A percentile compares a stretch with the other conserved stretches of the same genome.
These are phyloP conservation scores for Oehlia diaphana DNA, from an alignment of 192 early-diverging fungal species.

Conservation along the genomic window DNA sequence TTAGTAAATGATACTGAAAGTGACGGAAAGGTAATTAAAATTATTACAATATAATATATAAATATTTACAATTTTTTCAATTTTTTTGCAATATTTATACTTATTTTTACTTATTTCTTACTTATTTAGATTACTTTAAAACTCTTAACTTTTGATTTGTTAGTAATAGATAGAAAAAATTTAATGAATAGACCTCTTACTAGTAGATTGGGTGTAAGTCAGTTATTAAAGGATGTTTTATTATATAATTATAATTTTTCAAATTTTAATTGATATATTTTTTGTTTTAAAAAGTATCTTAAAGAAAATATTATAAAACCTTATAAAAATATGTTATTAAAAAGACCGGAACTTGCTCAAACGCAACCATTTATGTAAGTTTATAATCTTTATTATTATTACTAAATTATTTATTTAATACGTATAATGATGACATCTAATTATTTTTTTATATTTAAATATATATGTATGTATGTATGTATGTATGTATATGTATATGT, in stretches of 20 bases:
- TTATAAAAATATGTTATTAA: conserved; percentile 51
- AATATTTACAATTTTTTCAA: neutral
- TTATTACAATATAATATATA: conserved; percentile 1
- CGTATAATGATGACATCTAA: neutral
- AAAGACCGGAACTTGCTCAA: conserved; percentile 36
- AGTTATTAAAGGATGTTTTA: neutral
- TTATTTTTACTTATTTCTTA: neutral
- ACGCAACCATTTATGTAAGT: conserved; percentile 59
- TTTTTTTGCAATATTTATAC: neutral
- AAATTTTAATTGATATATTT: neutral
- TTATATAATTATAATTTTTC: neutral
- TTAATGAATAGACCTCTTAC: conserved; percentile 59
- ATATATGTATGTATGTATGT: neutral
- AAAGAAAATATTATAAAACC: conserved; percentile 64
- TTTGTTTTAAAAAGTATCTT: conserved; percentile 52
- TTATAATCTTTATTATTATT: neutral
- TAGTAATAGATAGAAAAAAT: conserved; percentile 57
- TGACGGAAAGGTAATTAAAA: conserved; percentile 49
- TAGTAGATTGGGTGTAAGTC: conserved; percentile 72
- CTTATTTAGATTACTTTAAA: conserved; percentile 35
- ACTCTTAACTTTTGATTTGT: conserved; percentile 73
- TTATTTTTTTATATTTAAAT: neutral
- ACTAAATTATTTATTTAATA: neutral
- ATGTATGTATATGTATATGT: neutral
- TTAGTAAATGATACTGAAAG: conserved; percentile 74